Base-by-base conservation (phyloP, 495 filamentous ascomycete species). In the Aspergillus indologenus region DNA sequence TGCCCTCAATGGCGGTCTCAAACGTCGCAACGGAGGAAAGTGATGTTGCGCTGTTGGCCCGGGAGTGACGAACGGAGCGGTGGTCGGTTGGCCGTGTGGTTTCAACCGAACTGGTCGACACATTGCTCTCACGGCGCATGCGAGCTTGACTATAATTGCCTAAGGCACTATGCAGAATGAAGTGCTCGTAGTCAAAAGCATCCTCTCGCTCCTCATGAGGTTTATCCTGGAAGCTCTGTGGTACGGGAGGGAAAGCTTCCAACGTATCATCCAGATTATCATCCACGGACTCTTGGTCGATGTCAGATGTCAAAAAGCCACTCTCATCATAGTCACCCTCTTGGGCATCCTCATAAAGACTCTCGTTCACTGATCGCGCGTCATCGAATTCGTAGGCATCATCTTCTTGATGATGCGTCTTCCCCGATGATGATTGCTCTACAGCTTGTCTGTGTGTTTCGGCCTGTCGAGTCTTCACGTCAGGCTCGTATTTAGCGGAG, bases 101-200 rank as follows among this genome's bases (percentile, higher is more conserved):
- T 65, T 91, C 91, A 1, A 84, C 82, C 15, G 91, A 96, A 49
- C 83, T 83, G 22, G 79, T 81, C 0, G 90, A 92, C 61, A 78
- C 83, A 43, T 73, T 79, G 59, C 87, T 87, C 15, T 71, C 72
- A 34, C 83, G 75, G 24, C 81, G 77, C 64, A 87, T 76, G 48
- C 80, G 72, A 19, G 57, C 51, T 14, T 67, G 70, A 7, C 77
- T 68, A 59, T 82, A 87, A 43, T 77, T 89, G n/a, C 90, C 90
- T 81, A 96, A 83, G 17, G 90, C 90, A 65, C 88, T 92, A 67
- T 96, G 91, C 12, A 97, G 81, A 71, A 96, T 96, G 73, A 96
- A 95, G 65, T 95, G 84, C 66, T 98, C 90, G 62, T 98, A 98
- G 68, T 96, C 94, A 70, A 98, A 98, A 7, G 94, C 94, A 68